A percentile compares a stretch with the other conserved stretches of the same genome.
These are phyloP conservation scores for Scutellospora calospora DNA, from an alignment of 371 early-diverging fungal species.

Conservation along the genomic window DNA sequence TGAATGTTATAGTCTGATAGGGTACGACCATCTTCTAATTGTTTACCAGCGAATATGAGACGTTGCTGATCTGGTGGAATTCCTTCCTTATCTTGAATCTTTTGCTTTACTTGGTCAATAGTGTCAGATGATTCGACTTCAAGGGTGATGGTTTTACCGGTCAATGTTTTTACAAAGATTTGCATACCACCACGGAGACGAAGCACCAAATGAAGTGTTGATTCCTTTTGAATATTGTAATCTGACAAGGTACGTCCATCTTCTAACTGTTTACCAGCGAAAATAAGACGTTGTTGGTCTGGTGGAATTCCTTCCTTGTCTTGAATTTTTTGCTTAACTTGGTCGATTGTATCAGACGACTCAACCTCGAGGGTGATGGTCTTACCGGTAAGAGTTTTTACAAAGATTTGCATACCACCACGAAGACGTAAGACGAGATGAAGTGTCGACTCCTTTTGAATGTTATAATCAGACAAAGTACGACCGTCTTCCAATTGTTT, in stretches of 20 bases:
- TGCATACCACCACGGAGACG: conserved; percentile 95
- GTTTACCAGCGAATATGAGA: conserved; percentile 98
- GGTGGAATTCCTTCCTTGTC: conserved; percentile 97
- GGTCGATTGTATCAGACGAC: conserved; percentile 65
- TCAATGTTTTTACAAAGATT: conserved; percentile 87
- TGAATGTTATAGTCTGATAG: conserved; percentile 89
- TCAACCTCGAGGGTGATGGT: conserved; percentile 98
- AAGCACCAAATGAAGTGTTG: conserved; percentile 84
- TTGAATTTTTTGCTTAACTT: conserved; percentile 97
- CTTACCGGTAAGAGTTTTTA: conserved; percentile 99
- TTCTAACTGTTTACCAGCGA: conserved; percentile 87
- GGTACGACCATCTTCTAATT: conserved; percentile 81
- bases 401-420: conserved; percentile 68
- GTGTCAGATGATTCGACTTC: conserved; percentile 84
- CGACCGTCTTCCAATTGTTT: conserved; percentile 84
- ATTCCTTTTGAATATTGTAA: conserved; percentile 86
- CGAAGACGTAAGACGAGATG: conserved; percentile 98
- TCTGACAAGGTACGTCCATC: conserved; percentile 79
- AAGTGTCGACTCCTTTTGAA: conserved; percentile 97
- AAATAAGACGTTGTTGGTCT: conserved; percentile 88
- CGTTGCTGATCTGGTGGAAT: conserved; percentile 99
- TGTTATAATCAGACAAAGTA: conserved; percentile 84
- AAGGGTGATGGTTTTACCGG: conserved; percentile 87
- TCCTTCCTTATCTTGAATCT: conserved; percentile 81
- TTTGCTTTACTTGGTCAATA: conserved; percentile 87